These are phyloP conservation scores for Claviceps digitariae DNA, from an alignment of 2,329 filamentous ascomycete species.

Conservation along the genomic window DNA sequence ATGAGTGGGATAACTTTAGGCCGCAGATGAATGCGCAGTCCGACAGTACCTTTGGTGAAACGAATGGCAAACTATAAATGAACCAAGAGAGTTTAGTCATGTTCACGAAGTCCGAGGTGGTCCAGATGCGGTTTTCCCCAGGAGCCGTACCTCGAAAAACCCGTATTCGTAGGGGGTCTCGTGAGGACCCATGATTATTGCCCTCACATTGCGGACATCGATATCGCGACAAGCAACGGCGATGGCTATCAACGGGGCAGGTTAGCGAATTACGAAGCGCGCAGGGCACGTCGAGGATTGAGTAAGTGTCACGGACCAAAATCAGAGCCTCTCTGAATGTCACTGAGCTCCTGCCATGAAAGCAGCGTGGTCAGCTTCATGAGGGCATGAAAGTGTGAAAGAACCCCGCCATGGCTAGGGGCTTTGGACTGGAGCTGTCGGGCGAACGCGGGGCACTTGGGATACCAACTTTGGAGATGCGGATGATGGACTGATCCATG, in stretches of 20 bases:
- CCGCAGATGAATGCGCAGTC: not conserved
- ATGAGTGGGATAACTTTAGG: not conserved
- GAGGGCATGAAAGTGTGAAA: not conserved
- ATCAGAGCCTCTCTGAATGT: conserved; percentile 72
- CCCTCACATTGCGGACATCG: conserved; percentile 78
- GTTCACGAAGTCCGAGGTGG: not conserved
- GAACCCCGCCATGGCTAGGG: conserved; percentile 12
- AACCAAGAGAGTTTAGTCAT: not conserved
- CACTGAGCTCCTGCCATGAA: conserved; percentile 57
- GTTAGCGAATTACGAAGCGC: not conserved
- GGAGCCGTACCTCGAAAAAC: conserved; percentile 68
- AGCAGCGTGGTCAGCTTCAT: conserved; percentile 5
- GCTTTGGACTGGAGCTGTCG: conserved; percentile 6
- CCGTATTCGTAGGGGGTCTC: conserved; percentile 95
- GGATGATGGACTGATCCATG: conserved; percentile 70
- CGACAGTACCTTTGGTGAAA: conserved; percentile 53
- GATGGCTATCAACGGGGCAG: conserved; percentile 42
- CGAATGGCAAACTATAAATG: conserved; percentile 54
- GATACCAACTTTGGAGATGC: conserved; percentile 62
- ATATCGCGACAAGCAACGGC: conserved; percentile 77
- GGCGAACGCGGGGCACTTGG: conserved; percentile 6
- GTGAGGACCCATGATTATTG: conserved; percentile 81
- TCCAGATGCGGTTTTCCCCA: not conserved
- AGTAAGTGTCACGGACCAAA: conserved; percentile 47
- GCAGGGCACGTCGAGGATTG: not conserved